phyloP scores from a whole-genome alignment of 148 eudicot genomes.

The Dysphania ambrosioides region DNA sequence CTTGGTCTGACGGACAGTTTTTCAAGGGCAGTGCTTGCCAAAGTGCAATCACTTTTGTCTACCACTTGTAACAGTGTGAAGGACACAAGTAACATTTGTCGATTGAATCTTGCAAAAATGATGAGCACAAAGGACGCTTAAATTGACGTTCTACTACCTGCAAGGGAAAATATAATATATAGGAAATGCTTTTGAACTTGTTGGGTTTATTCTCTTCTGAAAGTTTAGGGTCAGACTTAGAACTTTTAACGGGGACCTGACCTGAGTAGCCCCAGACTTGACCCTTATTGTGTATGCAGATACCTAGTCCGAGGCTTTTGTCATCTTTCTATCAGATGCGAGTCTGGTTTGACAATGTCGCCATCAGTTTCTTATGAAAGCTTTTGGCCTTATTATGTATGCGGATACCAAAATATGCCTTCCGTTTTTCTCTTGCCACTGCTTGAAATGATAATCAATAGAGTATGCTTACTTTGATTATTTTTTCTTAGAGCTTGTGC shows the following conservation, averaged over 20 bases:
- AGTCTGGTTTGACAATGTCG: neutral
- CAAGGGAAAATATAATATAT: neutral
- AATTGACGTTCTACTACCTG: neutral
- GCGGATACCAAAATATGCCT: neutral
- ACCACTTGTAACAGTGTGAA: neutral
- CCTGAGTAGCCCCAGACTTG: too few species aligned
- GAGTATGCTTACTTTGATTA: constrained; percentile 5
- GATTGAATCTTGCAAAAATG: neutral
- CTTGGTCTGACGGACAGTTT: neutral
- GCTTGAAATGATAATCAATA: constrained; percentile 8
- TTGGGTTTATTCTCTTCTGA: neutral
- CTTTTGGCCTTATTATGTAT: neutral
- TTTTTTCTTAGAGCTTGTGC: constrained; percentile 60
- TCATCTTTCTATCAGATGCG: neutral
- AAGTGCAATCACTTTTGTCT: neutral
- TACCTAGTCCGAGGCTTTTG: too few species aligned
- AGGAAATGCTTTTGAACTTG: too few species aligned
- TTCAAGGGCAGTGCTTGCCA: neutral
- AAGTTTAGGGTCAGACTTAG: neutral
- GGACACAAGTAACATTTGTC: neutral
- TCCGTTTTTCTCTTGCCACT: constrained; percentile 8
- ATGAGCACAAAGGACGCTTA: neutral
- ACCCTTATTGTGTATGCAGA: too few species aligned
- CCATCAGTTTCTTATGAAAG: neutral
- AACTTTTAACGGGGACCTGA: neutral